Evolutionary conservation across 805 yeast species (phyloP), one percentile per base, ranked within the genome.

Genomic region (Vanderwaltozyma polyspora): DNA sequence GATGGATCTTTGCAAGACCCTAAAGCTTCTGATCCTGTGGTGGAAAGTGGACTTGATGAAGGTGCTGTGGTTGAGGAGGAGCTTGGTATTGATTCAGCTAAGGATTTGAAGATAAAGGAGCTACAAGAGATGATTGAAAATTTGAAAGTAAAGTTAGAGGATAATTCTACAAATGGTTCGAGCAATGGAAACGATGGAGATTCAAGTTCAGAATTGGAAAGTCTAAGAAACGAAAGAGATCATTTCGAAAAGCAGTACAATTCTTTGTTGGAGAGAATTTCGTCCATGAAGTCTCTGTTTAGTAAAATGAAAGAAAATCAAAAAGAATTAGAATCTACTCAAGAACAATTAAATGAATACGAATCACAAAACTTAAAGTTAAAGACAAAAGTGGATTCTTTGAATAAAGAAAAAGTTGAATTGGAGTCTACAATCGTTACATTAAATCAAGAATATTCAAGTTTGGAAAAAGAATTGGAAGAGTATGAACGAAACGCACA

Each of bases 261-360:
- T 40, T 63, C 70, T 4, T 56, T 82, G 22, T 55, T 82, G 39
- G 72, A 72, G 41, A 68, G 79, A 51, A 53, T 82, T 13, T 71
- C 84, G 1, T 71, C 82, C 2, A 80, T 81, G 89, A 81, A 79
- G 44, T 62, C 77, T 1, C 69, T 81, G 2, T 81, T 81, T 54
- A 66, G 61, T 26, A 80, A 81, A 43, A 79, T 80, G 83, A 78
- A 80, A 49, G 79, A 72, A 37, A 63, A 84, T 0, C 79, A 80
- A 48, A 59, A 55, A 3, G 82, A 79, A 44, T 60, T 82, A 14
- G 83, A 71, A 28, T 62, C 59, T 4, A 64, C 71, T 1, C 71
- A 72, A 43, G 70, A 66, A 13, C 72, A 71, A 41, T 55, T 74
- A 33, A 60, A 56, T 51, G 59, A 71, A 58, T 52, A 72, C 54